Evolutionary conservation across 1,284 basidiomycete genomes (phyloP), one percentile per base, ranked within the genome.

Genomic region (Calocybe gambosa): DNA sequence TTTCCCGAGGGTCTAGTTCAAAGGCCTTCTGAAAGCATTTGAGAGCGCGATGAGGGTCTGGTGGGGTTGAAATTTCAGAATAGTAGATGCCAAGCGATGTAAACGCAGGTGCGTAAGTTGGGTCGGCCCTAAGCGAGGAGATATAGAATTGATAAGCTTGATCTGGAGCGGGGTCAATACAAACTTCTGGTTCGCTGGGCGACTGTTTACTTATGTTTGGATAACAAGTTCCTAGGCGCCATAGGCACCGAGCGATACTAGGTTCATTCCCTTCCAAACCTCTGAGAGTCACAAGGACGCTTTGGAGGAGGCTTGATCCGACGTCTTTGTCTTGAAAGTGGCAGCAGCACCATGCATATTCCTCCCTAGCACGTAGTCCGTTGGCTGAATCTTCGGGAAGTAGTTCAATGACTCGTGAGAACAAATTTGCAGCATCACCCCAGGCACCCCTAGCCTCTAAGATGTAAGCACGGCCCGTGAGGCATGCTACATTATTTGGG

Each of bases 1-100:
- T 82, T 65, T 99, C 90, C 10, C 86, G 78, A 1, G 93, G 78
- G 64, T 98, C 94, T 1, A 99, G 79, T 65, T 99, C 96, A 57
- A 99, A 98, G 0, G 96, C 96, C 59, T 96, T 98, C 59, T 99
- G 94, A 69, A 97, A 98, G 62, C 96, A 99, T 62, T 95, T 95
- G 13, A 89, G 87, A 1, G 95, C 88, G 35, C 95, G 82, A 8
- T 80, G 78, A 7, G 80, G 80, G 64, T 99, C 94, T 0, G 84
- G 79, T 1, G 92, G 90, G 10, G 72, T 67, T 10, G 78, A 67
- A 44, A 73, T 74, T 43, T 91, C 85, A 15, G 78, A 68, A 62
- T 99, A 99, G 67, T 93, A 95, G 41, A 91, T 72, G 6, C 96
- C 96, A 7, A 99, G 78, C 0, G 93, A 89, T 0, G 95, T 96